Percentiles rank a stretch among this genome's conserved stretches.
phyloP scores from a whole-genome alignment of 2,329 filamentous ascomycete genomes.

The Fusarium humuli region DNA sequence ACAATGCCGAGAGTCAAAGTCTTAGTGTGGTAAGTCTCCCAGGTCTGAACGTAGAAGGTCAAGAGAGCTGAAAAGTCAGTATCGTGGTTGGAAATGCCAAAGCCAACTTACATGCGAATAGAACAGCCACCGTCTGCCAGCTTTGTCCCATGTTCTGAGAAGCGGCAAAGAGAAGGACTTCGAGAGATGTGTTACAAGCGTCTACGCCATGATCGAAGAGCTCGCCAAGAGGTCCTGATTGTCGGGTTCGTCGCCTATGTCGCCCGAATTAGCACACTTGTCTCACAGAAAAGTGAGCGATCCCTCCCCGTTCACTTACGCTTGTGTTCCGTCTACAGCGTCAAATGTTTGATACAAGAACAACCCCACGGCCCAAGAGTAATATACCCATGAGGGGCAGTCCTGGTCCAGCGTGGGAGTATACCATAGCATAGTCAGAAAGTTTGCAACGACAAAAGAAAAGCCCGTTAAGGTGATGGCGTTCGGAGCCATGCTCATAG shows the following conservation, averaged over 20 bases:
- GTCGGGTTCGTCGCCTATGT: constrained; percentile 83
- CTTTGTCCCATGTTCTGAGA: constrained; percentile 93
- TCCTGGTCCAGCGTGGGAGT: constrained; percentile 93
- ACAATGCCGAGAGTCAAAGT: constrained; percentile 91
- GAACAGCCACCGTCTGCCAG: constrained; percentile 85
- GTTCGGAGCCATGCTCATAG: constrained; percentile 92
- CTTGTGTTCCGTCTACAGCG: constrained; percentile 93
- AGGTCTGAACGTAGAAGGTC: constrained; percentile 99
- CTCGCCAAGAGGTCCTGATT: constrained; percentile 94
- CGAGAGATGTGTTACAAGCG: constrained; percentile 94
- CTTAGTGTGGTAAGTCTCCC: constrained; percentile 99
- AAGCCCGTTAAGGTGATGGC: constrained; percentile 93
- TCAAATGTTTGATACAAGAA: constrained; percentile 99
- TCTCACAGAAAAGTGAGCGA: not conserved
- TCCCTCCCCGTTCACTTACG: constrained; percentile 67
- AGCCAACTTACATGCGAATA: constrained; percentile 78
- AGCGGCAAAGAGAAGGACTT: constrained; percentile 90
- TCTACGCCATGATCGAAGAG: constrained; percentile 98
- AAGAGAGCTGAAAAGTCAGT: constrained; percentile 71
- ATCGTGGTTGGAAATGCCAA: not conserved
- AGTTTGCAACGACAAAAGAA: constrained; percentile 87
- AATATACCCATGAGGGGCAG: constrained; percentile 95
- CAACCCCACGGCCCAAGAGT: constrained; percentile 86
- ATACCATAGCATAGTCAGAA: constrained; percentile 94
- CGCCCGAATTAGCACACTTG: constrained; percentile 14